Evolutionary conservation across 108 stramenopile species (phyloP).

Genomic region (Nitzschia putrida): DNA sequence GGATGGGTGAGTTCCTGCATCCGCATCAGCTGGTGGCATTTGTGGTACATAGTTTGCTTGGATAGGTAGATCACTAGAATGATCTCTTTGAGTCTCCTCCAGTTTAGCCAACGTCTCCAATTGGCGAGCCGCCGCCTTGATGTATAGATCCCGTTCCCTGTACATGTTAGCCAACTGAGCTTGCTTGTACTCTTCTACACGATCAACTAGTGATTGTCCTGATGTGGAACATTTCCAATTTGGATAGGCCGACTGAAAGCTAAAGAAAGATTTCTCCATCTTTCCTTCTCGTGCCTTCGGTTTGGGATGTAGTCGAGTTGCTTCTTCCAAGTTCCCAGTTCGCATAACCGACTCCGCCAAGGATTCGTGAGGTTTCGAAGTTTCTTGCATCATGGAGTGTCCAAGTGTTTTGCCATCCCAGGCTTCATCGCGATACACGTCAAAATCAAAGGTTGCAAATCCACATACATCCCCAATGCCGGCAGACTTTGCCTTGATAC

Average conservation of each 20-base stretch:
- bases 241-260: conserved; percentile 69
- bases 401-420: conserved; percentile 67
- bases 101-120: conserved; percentile 65
- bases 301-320: conserved; percentile 40
- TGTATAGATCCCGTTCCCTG: conserved; percentile 70
- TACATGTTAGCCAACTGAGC: conserved; percentile 51
- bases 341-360: conserved; percentile 34
- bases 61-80: background rate
- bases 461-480: conserved; percentile 92
- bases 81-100: conserved; percentile 27
- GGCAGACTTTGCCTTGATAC: conserved; percentile 68
- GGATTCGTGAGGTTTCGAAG: conserved; percentile 6
- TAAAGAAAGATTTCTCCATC: conserved; percentile 85
- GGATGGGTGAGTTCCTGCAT: conserved; percentile 22
- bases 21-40: conserved; percentile 20
- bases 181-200: conserved; percentile 56
- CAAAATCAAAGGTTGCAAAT: conserved; percentile 92
- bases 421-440: conserved; percentile 73
- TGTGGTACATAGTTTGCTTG: background rate
- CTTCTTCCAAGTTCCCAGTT: conserved; percentile 44
- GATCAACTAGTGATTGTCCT: conserved; percentile 58
- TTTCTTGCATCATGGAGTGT: background rate
- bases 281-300: conserved; percentile 75
- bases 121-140: conserved; percentile 78
- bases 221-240: conserved; percentile 63